Base-by-base conservation (phyloP, 75 land plant genomes). In the Adiantum capillusveneris region DNA sequence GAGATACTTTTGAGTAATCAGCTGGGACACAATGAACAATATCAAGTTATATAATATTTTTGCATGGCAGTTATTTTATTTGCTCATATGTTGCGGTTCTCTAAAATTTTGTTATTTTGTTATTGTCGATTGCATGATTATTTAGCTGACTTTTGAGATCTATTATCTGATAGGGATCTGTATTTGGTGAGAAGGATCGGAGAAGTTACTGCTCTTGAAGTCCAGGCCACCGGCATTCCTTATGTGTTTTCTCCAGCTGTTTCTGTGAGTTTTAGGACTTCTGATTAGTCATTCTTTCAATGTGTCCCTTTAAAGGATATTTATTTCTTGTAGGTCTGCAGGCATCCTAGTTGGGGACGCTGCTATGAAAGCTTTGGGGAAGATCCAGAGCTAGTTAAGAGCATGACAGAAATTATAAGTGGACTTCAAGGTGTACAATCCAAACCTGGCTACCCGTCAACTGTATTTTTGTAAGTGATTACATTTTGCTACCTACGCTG, bases 211-310 rank as follows among this genome's bases (percentile, higher is more conserved):
- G 79, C 79, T 0, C 60, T 76, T 20, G 79, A 76, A 43, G 65
- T 84, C 22, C 62, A 88, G 39, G 88, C 88, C 6, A 90, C 79
- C 29, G 96, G 96, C 1, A 75, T 88, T 20, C 69, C 62, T 27
- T 71, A 76, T 31, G 59, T 58, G 16, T 76, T 76, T 62, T 66
- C 79, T 29, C 79, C 79, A 18, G 66, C 70, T 29, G 20, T 76
- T 9, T 68, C 79, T 39, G 79, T 73, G 37, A 34, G 37, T 34
- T 34, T 34, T 9, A 34, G 9, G n/a, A n/a, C n/a, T n/a, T n/a
- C n/a, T n/a, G n/a, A n/a, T n/a, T n/a, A n/a, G n/a, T n/a, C n/a
- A n/a, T n/a, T n/a, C n/a, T n/a, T n/a, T n/a, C n/a, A n/a, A n/a
- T n/a, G n/a, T n/a, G n/a, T n/a, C n/a, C n/a, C n/a, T n/a, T n/a